Evolutionary conservation across 371 early-diverging fungal species (phyloP), one percentile per base, ranked within the genome.

Genomic region (Syncephalastrum contaminatum): DNA sequence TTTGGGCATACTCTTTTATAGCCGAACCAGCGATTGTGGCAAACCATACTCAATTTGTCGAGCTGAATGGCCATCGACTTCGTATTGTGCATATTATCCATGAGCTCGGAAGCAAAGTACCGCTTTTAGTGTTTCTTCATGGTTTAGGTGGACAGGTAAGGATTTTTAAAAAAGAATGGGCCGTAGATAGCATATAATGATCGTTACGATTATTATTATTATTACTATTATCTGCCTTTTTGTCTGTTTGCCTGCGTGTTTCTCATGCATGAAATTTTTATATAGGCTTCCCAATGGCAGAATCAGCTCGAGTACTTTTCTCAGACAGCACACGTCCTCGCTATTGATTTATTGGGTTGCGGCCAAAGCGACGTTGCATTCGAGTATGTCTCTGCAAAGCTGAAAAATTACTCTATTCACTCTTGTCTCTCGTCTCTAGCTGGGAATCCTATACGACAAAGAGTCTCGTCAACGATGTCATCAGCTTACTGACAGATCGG

Each of bases 71-170:
- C 13, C 86, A 84, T 59, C 63, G 58, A 42, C 70, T 86, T 43
- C 80, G 88, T 5, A 81, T 85, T 51, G 83, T 85, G 12, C 87
- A 85, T 63, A 81, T 84, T 42, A 82, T 84, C 53, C 87, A 88
- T 64, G 83, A 77, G 49, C 66, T 87, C 10, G 88, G 87, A 3
- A 81, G 80, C 39, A 78, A 77, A 63, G 83, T 86, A 18, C 89
- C 89, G 12, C 56, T 86, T 13, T 59, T 88, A 24, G 81, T 88
- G 6, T 87, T 88, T 64, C 83, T 88, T 45, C 89, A 88, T 59
- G 89, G 89, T 12, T 62, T 88, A 25, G 89, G 89, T 20, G 88
- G 85, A 41, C 88, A 88, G 74, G 87, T 86, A 72, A 70, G 25
- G 45, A 16, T n/a, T n/a, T n/a, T n/a, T n/a, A 16, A 22, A 22